Conservation (phyloP, 768 basidiomycete species). For the Lyophyllum atratum region DNA sequence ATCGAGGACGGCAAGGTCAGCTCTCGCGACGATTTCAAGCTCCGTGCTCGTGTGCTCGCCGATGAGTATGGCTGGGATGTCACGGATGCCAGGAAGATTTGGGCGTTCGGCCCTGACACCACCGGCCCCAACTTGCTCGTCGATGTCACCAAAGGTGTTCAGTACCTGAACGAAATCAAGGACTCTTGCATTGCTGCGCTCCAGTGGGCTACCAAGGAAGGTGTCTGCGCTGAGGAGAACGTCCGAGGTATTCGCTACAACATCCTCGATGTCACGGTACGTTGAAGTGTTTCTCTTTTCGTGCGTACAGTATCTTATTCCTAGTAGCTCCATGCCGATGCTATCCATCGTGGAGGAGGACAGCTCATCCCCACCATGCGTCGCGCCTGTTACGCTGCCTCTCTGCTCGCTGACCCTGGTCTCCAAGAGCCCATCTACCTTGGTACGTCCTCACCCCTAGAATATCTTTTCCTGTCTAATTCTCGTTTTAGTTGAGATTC, state of each 20-base stretch:
- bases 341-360: slow-evolving; percentile 99
- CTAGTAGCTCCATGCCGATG: slow-evolving; percentile 89
- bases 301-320: neutral
- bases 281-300: slow-evolving; percentile 24
- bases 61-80: slow-evolving; percentile 99
- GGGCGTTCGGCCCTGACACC: slow-evolving; percentile 99
- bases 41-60: slow-evolving; percentile 91
- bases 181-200: slow-evolving; percentile 98
- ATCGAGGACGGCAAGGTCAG: slow-evolving; percentile 86
- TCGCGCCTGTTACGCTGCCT: slow-evolving; percentile 95
- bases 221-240: slow-evolving; percentile 94
- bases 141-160: slow-evolving; percentile 98
- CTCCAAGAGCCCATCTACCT: slow-evolving; percentile 98
- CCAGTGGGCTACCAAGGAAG: slow-evolving; percentile 99
- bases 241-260: slow-evolving; percentile 98
- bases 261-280: slow-evolving; percentile 90
- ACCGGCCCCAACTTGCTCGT: slow-evolving; percentile 95
- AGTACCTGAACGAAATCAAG: slow-evolving; percentile 99
- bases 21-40: slow-evolving; percentile 96
- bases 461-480: slow-evolving; percentile 3
- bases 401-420: slow-evolving; percentile 86
- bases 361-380: slow-evolving; percentile 97
- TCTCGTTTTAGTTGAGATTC: slow-evolving; percentile 78
- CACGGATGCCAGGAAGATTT: slow-evolving; percentile 98
- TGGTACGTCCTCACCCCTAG: slow-evolving; percentile 42